These are phyloP conservation scores for Desmodesmus armatus DNA, from an alignment of 139 green algal genomes.

Conservation along the genomic window DNA sequence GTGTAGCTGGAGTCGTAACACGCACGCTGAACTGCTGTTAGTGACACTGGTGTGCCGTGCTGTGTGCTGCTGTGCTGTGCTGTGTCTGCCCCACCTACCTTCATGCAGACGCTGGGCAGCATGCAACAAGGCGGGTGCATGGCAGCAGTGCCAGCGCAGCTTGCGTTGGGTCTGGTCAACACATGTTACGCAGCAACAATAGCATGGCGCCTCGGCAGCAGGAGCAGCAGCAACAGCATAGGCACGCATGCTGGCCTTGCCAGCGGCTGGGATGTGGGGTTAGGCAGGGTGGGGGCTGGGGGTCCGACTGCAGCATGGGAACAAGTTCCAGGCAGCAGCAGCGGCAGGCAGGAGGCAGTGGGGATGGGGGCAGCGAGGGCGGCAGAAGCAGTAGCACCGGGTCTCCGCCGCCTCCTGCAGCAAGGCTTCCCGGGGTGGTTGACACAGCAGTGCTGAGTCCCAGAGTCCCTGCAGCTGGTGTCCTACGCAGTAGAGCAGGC, in stretches of 20 bases:
- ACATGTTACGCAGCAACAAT: slow-evolving; percentile 31
- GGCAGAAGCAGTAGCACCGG: not conserved
- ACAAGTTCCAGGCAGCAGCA: not conserved
- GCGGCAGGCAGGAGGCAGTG: not conserved
- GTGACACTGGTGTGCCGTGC: too few relatives aligned
- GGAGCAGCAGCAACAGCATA: slow-evolving; percentile 3
- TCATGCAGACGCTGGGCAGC: slow-evolving; percentile 56
- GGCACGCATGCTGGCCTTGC: not conserved
- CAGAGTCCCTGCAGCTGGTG: too few relatives aligned
- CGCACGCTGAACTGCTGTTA: too few relatives aligned
- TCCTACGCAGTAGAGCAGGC: not conserved
- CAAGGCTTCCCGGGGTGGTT: too few relatives aligned
- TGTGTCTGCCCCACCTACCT: not conserved
- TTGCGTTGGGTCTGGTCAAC: slow-evolving; percentile 43
- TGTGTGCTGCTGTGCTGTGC: too few relatives aligned
- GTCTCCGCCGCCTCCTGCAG: too few relatives aligned
- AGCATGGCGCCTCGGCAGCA: slow-evolving; percentile 1
- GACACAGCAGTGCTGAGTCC: too few relatives aligned
- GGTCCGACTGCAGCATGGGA: too few relatives aligned
- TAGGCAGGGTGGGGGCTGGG: too few relatives aligned
- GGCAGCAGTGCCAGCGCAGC: slow-evolving; percentile 38
- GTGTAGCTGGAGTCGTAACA: too few relatives aligned
- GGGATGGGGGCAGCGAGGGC: not conserved
- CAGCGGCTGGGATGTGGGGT: not conserved
- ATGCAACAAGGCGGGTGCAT: slow-evolving; percentile 54